Percentiles rank a stretch among this genome's conserved stretches.
Evolutionary conservation across 768 basidiomycete species (phyloP).

Genomic region (Tylopilus sp.): DNA sequence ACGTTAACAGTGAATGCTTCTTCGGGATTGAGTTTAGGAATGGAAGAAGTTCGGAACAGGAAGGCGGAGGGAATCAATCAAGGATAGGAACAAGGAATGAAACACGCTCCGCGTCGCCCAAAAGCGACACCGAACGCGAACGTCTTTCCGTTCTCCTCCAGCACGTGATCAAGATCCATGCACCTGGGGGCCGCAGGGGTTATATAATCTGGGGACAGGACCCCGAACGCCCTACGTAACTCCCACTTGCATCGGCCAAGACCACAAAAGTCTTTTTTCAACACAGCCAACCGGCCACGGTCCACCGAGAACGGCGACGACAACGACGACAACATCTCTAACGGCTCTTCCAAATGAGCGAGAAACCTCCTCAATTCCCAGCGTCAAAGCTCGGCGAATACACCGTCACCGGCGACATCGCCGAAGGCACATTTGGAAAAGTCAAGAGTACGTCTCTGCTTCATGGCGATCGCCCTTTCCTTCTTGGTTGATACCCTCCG

Average conservation of each 20-base stretch:
- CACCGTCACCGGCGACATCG: constrained; percentile 81
- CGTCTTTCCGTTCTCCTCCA: not conserved
- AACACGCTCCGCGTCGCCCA: not conserved
- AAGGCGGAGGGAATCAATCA: not conserved
- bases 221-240: constrained; percentile 24
- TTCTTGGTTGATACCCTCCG: constrained; percentile 12
- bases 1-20: not conserved
- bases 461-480: constrained; percentile 13
- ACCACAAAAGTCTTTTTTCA: constrained; percentile 24
- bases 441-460: constrained; percentile 81
- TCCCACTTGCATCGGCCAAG: constrained; percentile 20
- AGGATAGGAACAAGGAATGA: not conserved
- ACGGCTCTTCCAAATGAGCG: constrained; percentile 26
- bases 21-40: not conserved
- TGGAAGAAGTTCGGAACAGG: not conserved
- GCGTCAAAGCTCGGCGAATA: constrained; percentile 88
- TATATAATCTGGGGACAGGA: constrained; percentile 21
- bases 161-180: constrained; percentile 14
- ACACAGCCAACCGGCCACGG: constrained; percentile 4
- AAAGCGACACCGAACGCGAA: not conserved
- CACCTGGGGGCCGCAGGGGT: constrained; percentile 6
- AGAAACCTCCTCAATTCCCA: constrained; percentile 38
- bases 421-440: constrained; percentile 97
- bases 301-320: not conserved
- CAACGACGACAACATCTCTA: constrained; percentile 8